phyloP scores from a whole-genome alignment of 2,329 filamentous ascomycete genomes.

The Mariannaea sp. region DNA sequence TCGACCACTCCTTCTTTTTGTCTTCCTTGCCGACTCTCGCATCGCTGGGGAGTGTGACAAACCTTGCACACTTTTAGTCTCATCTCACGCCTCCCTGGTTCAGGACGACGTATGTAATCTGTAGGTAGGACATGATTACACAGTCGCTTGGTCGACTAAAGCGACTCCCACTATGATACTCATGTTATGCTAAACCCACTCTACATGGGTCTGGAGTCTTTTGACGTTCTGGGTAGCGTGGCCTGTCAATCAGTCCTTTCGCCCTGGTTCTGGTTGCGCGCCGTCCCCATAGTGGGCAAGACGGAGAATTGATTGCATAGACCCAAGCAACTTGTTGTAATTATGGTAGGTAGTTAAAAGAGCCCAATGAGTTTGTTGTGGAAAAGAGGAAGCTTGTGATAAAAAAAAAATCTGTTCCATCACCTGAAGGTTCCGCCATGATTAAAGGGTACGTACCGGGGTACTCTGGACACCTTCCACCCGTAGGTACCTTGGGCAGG shows the following conservation, averaged over 20 bases:
- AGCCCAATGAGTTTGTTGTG: constrained; percentile 19
- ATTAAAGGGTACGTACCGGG: too few species aligned
- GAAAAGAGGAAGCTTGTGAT: constrained; percentile 18
- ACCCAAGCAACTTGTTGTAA: too few species aligned
- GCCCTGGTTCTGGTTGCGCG: constrained; percentile 18
- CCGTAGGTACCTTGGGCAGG: too few species aligned
- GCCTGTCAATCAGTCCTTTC: constrained; percentile 17
- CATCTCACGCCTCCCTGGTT: constrained; percentile 26
- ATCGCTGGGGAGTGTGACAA: constrained; percentile 23
- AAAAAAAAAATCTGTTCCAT: constrained; percentile 12
- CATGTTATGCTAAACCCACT: constrained; percentile 22
- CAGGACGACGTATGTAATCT: too few species aligned
- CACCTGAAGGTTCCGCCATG: constrained; percentile 3
- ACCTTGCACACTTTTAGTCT: constrained; percentile 29
- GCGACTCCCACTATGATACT: constrained; percentile 6
- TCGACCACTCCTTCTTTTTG: constrained; percentile 37
- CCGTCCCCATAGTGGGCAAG: constrained; percentile 20
- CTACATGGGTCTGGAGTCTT: constrained; percentile 29
- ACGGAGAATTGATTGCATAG: constrained; percentile 18
- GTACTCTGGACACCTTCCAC: too few species aligned
- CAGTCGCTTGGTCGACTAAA: neutral
- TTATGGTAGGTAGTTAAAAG: too few species aligned
- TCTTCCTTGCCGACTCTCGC: constrained; percentile 35
- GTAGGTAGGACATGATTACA: too few species aligned
- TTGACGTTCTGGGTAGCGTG: constrained; percentile 12